Base-by-base conservation (phyloP, 2,329 filamentous ascomycete genomes). In the Colletotrichum trifolii region DNA sequence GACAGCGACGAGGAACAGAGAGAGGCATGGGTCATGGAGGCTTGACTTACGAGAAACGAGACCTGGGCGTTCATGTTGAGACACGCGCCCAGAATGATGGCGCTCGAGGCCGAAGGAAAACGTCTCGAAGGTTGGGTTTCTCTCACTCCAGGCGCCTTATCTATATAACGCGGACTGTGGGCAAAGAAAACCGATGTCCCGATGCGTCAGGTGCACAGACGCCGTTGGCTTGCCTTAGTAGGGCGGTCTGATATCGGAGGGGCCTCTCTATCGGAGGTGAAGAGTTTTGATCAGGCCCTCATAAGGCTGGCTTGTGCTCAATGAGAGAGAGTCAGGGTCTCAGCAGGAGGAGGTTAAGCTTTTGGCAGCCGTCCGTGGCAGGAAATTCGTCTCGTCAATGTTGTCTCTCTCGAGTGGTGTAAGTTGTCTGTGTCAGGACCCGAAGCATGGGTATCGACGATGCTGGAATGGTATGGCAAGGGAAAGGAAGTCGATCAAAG, bases 31-130 rank as follows among this genome's bases (percentile, higher is more conserved):
- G 50, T 35, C 36, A 40, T 36, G 13, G 58, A 60, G 53, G 8
- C 42, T 9, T 47, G 50, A 79, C 83, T 79, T 78, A 87, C 85
- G 73, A 87, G 79, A 69, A 87, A 86, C 36, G 83, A 84, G 71
- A 87, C 83, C 73, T 86, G 83, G 62, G 84, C 83, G 70, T 84
- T 86, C 85, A 87, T 87, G 69, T 66, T 80, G 72, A 38, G 42
- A 17, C 59, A 33, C n/a, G 1, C 35, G 45, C 36, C 46, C 46
- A 62, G 13, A 39, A 50, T 48, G n/a, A 58, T 35, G 53, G 47
- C 52, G 25, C 39, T 39, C 9, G 17, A 50, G 47, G 34, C 46
- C 63, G 36, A 59, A 56, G 48, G 46, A 60, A 60, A 33, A 13
- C 40, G n/a, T 39, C 48, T 17, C 4, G 25, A 25, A 25, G 5